Evolutionary conservation across 2,329 filamentous ascomycete species (phyloP), one percentile per base, ranked within the genome.

Genomic region (Trichoderma sp.): DNA sequence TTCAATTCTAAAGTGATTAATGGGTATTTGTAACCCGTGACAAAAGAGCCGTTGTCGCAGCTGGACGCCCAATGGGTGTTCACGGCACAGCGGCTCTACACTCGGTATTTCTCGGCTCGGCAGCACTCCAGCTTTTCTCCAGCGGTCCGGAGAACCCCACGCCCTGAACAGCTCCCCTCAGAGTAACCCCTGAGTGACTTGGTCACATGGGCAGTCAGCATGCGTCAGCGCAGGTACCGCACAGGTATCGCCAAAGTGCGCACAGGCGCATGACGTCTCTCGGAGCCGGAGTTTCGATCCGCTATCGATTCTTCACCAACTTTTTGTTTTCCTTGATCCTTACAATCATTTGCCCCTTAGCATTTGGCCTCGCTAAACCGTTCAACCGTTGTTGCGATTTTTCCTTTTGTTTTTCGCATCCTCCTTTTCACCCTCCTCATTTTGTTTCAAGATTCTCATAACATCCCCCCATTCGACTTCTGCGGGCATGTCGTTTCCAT

Each of bases 31-130:
- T 17, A 30, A 59, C 5, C 28, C 9, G 15, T 2, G 12, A 55
- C 17, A 59, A 34, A 61, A 36, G 32, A 30, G 13, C 32, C 32
- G 39, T 43, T 43, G 15, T 43, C 39, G 39, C 17, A n/a, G 39
- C 39, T n/a, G 13, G 15, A n/a, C 39, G 17, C n/a, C 26, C n/a
- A 62, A 70, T 47, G 32, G 34, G 36, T 47, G 61, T 30, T 13
- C 23, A n/a, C 61, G 36, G 23, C 61, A 64, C 57, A 59, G 3
- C 69, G 69, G 69, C 69, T 70, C 58, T 53, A 57, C 28, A 59
- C 55, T 73, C 74, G 75, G 75, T 71, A 73, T 75, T 76, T 73
- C 72, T 74, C 73, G 67, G 73, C 73, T 72, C 69, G 65, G 65
- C 57, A 32, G 47, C 39, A 50, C 64, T 59, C 57, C 57, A 59